Evolutionary conservation across 2,329 filamentous ascomycete species (phyloP), one percentile per base, ranked within the genome.

Genomic region (Escovopsis sp.): DNA sequence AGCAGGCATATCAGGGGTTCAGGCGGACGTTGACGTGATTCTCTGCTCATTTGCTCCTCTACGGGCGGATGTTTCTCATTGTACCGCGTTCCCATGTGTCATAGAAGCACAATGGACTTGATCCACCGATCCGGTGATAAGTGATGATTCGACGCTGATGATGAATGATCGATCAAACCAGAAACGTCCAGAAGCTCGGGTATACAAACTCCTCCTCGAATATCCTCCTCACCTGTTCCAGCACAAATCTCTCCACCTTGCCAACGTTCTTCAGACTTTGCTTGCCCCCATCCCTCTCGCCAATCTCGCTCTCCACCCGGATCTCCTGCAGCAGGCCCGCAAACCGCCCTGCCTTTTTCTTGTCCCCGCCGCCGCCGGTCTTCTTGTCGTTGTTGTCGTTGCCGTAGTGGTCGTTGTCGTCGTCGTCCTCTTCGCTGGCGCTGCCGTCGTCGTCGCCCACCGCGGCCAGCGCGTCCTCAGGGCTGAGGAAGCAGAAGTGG

Each of bases 131-230:
- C 23, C 6, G 6, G 23, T 23, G 23, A 23, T 23, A 3, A 23
- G 23, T 23, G 23, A 23, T 23, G 23, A 23, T 23, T 23, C 23
- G 23, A 23, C 23, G 23, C 23, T 23, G 23, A 23, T 23, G 23
- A 23, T 23, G 23, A 23, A 6, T 32, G 8, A 32, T 32, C 40
- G 39, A 33, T 55, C 63, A 94, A 37, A 96, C 81, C 53, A 98
- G 66, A 61, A 96, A 95, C 1, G 89, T 96, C 88, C 89, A 96
- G 63, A 93, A 96, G 62, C 88, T 95, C 37, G 91, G 91, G 65
- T 94, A 96, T 48, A 96, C 88, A 65, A 96, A 91, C 61, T 98
- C 91, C 58, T 96, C 91, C 63, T 98, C 91, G 56, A 98, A 96
- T 53, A 98, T 96, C 56, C 87, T 77, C 58, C 89, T 79, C 48